Percentiles rank a stretch among this genome's conserved stretches.
Conservation (phyloP, 1,284 basidiomycete genomes). For the Apiotrichum veenhuisii region DNA sequence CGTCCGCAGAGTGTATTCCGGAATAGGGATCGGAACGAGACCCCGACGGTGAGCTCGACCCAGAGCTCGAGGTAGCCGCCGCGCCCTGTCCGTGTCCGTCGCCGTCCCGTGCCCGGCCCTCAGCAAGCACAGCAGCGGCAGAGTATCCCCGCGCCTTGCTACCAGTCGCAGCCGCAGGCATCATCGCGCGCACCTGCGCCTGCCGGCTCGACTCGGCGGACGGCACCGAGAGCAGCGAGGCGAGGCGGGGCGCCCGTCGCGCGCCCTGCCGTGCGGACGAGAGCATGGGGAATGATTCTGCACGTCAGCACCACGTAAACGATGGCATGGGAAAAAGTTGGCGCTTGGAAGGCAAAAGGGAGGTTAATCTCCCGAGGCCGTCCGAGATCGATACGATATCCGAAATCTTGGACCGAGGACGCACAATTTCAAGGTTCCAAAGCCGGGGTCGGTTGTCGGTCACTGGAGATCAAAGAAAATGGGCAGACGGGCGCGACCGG, state of each 20-base stretch:
- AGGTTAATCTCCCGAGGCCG: no score
- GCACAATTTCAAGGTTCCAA: no score
- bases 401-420: no score
- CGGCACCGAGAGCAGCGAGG: constrained; percentile 1
- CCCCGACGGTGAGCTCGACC: not conserved
- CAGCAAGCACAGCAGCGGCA: not conserved
- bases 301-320: no score
- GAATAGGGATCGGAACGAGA: not conserved
- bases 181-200: constrained; percentile 18
- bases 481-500: no score
- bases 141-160: not conserved
- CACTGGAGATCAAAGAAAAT: no score
- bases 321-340: no score
- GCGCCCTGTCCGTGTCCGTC: not conserved
- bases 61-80: not conserved
- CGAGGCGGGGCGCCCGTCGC: constrained; percentile 13
- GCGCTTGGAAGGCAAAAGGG: no score
- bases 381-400: not conserved
- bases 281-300: constrained; percentile 18
- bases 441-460: no score
- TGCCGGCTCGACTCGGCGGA: constrained; percentile 34
- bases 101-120: not conserved
- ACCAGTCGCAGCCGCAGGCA: no score
- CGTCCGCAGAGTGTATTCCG: no score
- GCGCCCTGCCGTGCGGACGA: constrained; percentile 25